Base-by-base conservation (phyloP, 2,329 filamentous ascomycete species). In the Fusarium piperis region DNA sequence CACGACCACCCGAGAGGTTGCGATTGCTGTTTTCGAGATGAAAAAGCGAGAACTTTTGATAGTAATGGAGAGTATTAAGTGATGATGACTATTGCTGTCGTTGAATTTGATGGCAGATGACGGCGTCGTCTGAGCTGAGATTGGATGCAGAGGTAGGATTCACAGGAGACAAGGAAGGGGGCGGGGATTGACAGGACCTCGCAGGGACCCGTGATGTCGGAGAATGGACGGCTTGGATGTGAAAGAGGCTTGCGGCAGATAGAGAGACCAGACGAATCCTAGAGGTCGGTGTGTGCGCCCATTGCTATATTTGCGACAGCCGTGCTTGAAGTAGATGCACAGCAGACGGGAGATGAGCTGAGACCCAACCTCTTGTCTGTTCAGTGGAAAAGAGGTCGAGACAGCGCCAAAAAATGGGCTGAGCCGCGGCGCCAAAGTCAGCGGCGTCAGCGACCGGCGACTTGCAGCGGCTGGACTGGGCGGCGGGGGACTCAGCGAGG, bases 291-390 rank as follows among this genome's bases (percentile, higher is more conserved):
- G 41, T 26, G 55, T 35, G 41, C 67, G 61, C 61, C 71, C 58
- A 55, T 51, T 75, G 61, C 74, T 76, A 75, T 74, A 72, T 73
- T 74, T 76, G 72, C 57, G 60, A 68, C 72, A 65, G 41, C 56
- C 55, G 52, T 68, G 67, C 55, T 69, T 44, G 58, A 30, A 32
- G 26, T n/a, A 18, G 6, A 46, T 57, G 55, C 38, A 58, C 15
- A 13, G 44, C 8, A 16, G 38, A 41, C 16, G 23, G 38, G 18
- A 58, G 39, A 44, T 58, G 55, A 41, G 53, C 35, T 57, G 35
- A 57, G 53, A 39, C 32, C 39, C 13, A 12, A 41, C 39, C 39
- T 41, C 1, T 10, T 11, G 9, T 11, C 6, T 55, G 1, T 11
- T 56, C 23, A 35, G 33, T 28, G 33, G 52, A 18, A 38, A 16